A percentile compares a stretch with the other conserved stretches of the same genome.
These are phyloP conservation scores for Lasiodiplodia gonubiensis DNA, from an alignment of 2,329 filamentous ascomycete species.

Conservation along the genomic window DNA sequence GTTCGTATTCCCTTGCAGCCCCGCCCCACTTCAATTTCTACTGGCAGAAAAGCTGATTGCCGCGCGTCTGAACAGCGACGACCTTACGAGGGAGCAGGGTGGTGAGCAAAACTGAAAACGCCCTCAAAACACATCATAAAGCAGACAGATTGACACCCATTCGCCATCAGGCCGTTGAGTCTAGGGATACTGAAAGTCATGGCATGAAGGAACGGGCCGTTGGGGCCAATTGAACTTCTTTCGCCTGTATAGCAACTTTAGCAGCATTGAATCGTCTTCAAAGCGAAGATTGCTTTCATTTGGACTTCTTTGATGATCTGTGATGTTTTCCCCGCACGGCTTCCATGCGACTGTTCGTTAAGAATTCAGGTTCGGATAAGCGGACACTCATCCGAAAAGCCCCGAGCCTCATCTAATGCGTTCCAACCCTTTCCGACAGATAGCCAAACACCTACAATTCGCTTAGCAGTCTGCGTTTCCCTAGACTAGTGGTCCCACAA, in stretches of 20 bases:
- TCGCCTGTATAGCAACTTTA: neutral
- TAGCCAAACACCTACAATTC: neutral
- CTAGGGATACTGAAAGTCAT: neutral
- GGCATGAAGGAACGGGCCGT: slow-evolving; percentile 3
- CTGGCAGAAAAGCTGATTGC: slow-evolving; percentile 31
- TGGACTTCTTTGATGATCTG: neutral
- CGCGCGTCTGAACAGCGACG: slow-evolving; percentile 63
- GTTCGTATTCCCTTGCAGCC: slow-evolving; percentile 58
- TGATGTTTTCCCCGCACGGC: neutral
- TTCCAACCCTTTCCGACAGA: neutral
- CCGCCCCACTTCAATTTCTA: neutral
- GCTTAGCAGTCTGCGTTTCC: neutral
- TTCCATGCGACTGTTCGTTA: neutral
- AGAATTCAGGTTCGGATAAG: slow-evolving; percentile 1
- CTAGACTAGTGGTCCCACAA: neutral
- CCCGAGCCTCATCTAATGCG: slow-evolving; percentile 8
- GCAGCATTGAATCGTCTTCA: neutral
- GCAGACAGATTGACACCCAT: slow-evolving; percentile 8
- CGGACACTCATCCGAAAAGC: slow-evolving; percentile 16
- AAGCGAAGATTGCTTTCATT: neutral
- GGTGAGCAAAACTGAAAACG: slow-evolving; percentile 57
- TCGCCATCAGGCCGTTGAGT: neutral
- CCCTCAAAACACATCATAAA: neutral
- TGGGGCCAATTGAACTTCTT: slow-evolving; percentile 9
- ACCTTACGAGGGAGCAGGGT: slow-evolving; percentile 74